phyloP scores from a whole-genome alignment of 2,329 filamentous ascomycete species.

The Fusarium piperis region DNA sequence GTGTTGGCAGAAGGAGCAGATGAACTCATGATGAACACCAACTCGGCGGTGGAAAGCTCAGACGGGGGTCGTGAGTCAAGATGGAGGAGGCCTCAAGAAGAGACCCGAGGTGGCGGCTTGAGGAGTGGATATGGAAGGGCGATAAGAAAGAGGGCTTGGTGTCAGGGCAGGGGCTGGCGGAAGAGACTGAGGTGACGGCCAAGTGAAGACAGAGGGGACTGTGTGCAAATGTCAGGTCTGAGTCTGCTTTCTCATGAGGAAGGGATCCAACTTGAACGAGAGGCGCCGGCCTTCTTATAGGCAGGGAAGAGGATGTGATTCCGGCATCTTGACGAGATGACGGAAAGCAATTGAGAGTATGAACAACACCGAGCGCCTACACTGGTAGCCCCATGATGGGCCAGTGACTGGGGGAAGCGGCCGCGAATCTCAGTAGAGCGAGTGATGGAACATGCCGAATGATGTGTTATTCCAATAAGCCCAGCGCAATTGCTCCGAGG shows the following conservation, averaged over 20 bases:
- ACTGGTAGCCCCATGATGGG: background rate
- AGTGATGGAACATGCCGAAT: background rate
- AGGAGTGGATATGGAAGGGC: background rate
- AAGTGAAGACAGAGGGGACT: background rate
- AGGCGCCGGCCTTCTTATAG: background rate
- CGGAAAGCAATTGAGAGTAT: background rate
- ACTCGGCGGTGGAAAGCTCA: background rate
- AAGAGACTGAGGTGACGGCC: background rate
- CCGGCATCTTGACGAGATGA: background rate
- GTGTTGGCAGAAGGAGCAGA: background rate
- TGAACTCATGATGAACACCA: background rate
- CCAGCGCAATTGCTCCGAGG: background rate
- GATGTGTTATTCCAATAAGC: background rate
- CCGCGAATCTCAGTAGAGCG: background rate
- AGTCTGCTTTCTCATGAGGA: background rate
- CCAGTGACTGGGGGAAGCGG: background rate
- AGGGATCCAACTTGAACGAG: background rate
- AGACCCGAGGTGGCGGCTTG: background rate
- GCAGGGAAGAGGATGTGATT: background rate
- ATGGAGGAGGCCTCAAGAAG: background rate
- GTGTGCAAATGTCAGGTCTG: background rate
- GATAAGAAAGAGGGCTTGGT: background rate
- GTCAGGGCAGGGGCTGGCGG: background rate
- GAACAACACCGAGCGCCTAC: background rate
- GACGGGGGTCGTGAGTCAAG: background rate